Conservation (phyloP, 257 asterid genomes). For the Misopates orontium region DNA sequence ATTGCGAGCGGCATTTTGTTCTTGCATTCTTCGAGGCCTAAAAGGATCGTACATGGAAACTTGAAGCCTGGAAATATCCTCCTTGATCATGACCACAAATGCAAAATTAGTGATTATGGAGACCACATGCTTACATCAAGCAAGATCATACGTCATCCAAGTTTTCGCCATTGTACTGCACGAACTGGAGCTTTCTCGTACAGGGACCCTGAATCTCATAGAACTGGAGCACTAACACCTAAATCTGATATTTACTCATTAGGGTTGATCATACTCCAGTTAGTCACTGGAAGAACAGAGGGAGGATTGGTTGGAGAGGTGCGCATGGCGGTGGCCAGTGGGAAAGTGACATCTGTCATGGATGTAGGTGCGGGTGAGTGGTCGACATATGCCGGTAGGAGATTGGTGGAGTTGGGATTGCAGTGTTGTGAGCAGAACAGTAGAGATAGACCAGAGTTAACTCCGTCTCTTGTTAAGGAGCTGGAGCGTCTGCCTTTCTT, state of each 20-base stretch:
- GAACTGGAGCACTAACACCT: conserved; percentile 51
- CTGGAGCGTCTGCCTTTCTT: conserved; percentile 54
- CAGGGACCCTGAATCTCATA: conserved; percentile 68
- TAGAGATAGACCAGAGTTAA: conserved; percentile 65
- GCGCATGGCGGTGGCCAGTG: conserved; percentile 42
- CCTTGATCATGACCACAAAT: conserved; percentile 48
- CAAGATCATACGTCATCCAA: conserved; percentile 60
- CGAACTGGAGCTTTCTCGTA: conserved; percentile 49
- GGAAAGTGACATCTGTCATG: conserved; percentile 47
- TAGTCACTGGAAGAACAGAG: conserved; percentile 61
- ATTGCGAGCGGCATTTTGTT: conserved; percentile 61
- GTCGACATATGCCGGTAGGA: conserved; percentile 60
- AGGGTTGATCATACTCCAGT: conserved; percentile 70
- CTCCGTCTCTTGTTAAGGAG: conserved; percentile 55
- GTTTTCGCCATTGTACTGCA: conserved; percentile 51
- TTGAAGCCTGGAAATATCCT: conserved; percentile 74
- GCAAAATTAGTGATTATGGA: conserved; percentile 67
- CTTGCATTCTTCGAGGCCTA: conserved; percentile 56
- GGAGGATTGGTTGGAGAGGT: conserved; percentile 52
- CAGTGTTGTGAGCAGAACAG: conserved; percentile 67
- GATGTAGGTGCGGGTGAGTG: conserved; percentile 85
- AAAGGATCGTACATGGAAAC: conserved; percentile 62
- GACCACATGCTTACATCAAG: conserved; percentile 51
- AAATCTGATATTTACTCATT: conserved; percentile 75
- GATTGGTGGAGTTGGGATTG: conserved; percentile 71